Evolutionary conservation across 352 stramenopile species (phyloP).

Genomic region (Globisporangium mamillatum): DNA sequence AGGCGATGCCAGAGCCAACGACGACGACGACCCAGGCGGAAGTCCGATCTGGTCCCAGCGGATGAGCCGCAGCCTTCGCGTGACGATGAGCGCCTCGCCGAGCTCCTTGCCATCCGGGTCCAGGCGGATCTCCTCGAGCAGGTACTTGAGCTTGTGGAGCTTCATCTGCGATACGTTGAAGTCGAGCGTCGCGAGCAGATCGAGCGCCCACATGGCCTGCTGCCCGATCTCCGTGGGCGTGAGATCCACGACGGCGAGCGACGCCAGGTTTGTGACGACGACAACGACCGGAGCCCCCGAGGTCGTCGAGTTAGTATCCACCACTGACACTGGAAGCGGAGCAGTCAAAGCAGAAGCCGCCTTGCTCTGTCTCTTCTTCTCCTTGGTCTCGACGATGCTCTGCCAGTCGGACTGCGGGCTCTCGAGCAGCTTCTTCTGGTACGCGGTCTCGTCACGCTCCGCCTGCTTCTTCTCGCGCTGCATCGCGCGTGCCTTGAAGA

Average conservation of each 20-base stretch:
- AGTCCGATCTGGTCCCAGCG: constrained; percentile 55
- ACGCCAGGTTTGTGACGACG: constrained; percentile 28
- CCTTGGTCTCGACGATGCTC: constrained; percentile 32
- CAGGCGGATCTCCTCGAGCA: constrained; percentile 67
- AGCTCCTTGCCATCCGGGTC: constrained; percentile 58
- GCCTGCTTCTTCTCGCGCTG: constrained; percentile 43
- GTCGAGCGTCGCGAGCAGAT: constrained; percentile 56
- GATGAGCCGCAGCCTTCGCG: constrained; percentile 55
- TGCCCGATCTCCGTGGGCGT: constrained; percentile 65
- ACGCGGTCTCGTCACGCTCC: constrained; percentile 34
- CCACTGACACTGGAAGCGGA: constrained; percentile 22
- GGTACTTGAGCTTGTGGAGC: constrained; percentile 63
- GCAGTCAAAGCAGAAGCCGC: constrained; percentile 5
- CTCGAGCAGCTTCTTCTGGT: constrained; percentile 25
- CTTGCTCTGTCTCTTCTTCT: constrained; percentile 20
- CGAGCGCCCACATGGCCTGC: constrained; percentile 69
- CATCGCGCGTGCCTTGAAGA: constrained; percentile 60
- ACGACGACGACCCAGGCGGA: constrained; percentile 3
- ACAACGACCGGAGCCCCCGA: constrained; percentile 19
- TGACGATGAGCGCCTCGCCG: constrained; percentile 56
- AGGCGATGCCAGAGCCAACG: constrained; percentile 10
- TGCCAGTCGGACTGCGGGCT: constrained; percentile 34
- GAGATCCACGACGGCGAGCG: constrained; percentile 57
- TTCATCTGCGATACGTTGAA: constrained; percentile 79
- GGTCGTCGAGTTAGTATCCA: constrained; percentile 1